A percentile compares a stretch with the other conserved stretches of the same genome.
Conservation (phyloP, 1,284 basidiomycete species). For the Malassezia obtusa region DNA sequence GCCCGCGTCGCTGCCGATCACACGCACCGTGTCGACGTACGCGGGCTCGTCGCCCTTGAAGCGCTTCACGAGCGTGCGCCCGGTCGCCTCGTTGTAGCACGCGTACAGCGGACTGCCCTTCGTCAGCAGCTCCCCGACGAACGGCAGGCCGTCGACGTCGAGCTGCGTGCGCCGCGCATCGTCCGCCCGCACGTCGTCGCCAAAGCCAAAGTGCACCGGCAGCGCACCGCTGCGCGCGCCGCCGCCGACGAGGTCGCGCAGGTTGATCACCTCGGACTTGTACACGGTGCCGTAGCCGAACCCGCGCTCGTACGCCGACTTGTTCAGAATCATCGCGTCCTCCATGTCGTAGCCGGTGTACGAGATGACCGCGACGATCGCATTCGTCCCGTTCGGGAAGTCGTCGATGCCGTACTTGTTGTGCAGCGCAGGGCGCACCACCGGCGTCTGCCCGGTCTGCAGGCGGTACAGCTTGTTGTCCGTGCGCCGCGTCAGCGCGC, state of each 20-base stretch:
- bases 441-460: constrained; percentile 86
- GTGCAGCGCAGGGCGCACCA: constrained; percentile 84
- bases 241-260: constrained; percentile 64
- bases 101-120: constrained; percentile 65
- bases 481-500: constrained; percentile 77
- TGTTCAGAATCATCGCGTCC: constrained; percentile 99
- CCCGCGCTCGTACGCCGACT: constrained; percentile 93
- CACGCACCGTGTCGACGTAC: constrained; percentile 81
- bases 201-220: constrained; percentile 66
- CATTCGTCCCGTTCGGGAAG: constrained; percentile 97
- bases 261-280: constrained; percentile 84
- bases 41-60: constrained; percentile 94
- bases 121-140: constrained; percentile 62
- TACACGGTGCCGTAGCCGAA: constrained; percentile 96
- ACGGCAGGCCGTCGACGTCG: constrained; percentile 75
- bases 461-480: constrained; percentile 98
- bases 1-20: constrained; percentile 76
- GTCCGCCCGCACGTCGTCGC: constrained; percentile 50
- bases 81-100: constrained; percentile 77
- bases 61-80: constrained; percentile 75
- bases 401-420: constrained; percentile 97
- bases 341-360: constrained; percentile 99
- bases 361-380: constrained; percentile 95
- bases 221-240: constrained; percentile 50
- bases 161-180: constrained; percentile 54